These are phyloP conservation scores for Ophiostoma ips DNA, from an alignment of 2,329 filamentous ascomycete genomes.

Conservation along the genomic window DNA sequence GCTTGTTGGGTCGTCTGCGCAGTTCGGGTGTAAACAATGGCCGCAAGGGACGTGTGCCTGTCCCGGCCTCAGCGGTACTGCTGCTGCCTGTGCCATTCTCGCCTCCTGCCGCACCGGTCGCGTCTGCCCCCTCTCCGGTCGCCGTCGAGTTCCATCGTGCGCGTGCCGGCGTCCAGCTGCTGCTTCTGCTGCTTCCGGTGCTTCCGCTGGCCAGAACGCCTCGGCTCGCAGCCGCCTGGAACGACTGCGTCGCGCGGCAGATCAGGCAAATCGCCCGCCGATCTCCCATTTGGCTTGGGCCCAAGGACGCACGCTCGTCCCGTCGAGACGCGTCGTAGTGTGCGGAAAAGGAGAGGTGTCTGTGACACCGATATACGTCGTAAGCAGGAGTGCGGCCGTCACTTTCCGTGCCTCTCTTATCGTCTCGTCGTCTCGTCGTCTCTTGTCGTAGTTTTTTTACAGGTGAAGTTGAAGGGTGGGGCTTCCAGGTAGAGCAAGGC, in stretches of 20 bases:
- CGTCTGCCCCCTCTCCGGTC: not conserved
- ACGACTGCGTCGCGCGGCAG: conserved; percentile 11
- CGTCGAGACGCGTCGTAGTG: not conserved
- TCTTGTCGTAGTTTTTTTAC: not conserved
- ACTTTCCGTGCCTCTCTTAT: not conserved
- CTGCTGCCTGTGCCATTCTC: no score
- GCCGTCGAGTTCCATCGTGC: conserved; percentile 6
- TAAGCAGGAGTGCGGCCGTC: no score
- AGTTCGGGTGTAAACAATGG: not conserved
- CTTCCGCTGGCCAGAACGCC: not conserved
- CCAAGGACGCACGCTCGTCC: not conserved
- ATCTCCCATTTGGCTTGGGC: conserved; percentile 11
- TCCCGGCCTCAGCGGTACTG: no score
- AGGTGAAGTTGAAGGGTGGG: not conserved
- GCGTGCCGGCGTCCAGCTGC: not conserved
- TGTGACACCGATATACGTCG: not conserved
- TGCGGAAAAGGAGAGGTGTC: not conserved
- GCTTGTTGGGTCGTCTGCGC: not conserved
- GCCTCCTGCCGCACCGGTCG: not conserved
- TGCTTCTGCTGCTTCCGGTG: not conserved
- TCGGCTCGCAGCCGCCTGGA: not conserved
- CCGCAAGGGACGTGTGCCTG: no score
- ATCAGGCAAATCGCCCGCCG: conserved; percentile 12
- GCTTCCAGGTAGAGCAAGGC: not conserved
- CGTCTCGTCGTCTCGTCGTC: not conserved